Evolutionary conservation across 495 filamentous ascomycete species (phyloP).

Genomic region (Zalerion maritima): DNA sequence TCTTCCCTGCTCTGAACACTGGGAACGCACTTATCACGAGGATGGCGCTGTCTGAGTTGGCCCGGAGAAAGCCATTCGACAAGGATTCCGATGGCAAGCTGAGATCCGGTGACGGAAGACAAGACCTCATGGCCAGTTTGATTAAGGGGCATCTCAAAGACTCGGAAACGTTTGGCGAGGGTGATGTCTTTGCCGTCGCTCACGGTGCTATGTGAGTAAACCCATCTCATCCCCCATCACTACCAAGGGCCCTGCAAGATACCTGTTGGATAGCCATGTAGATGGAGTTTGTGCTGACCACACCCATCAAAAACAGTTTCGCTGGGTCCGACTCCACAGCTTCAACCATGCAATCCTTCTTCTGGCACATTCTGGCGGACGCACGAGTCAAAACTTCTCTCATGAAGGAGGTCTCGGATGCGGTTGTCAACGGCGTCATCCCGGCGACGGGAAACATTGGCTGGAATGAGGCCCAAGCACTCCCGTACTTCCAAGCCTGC

Average conservation of each 20-base stretch:
- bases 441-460: conserved; percentile 26
- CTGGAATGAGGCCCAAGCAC: conserved; percentile 29
- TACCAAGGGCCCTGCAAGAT: not conserved
- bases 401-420: conserved; percentile 29
- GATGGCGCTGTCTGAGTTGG: conserved; percentile 35
- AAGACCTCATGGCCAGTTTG: conserved; percentile 33
- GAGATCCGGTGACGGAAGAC: conserved; percentile 24
- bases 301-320: too few relatives aligned
- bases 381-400: conserved; percentile 27
- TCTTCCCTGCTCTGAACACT: conserved; percentile 30
- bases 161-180: conserved; percentile 29
- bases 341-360: conserved; percentile 39
- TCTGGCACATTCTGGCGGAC: conserved; percentile 37
- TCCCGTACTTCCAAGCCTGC: conserved; percentile 48
- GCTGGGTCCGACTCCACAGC: conserved; percentile 52
- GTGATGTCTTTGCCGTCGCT: conserved; percentile 39
- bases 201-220: conserved; percentile 35
- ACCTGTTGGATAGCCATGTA: too few relatives aligned
- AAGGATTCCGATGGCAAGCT: conserved; percentile 25
- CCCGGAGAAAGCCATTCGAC: conserved; percentile 26
- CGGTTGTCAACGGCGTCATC: conserved; percentile 20
- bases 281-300: not conserved
- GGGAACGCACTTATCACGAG: conserved; percentile 34
- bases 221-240: not conserved
- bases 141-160: conserved; percentile 33